Evolutionary conservation across 23 red algal genomes (phyloP).

Genomic region (Agarophyton chilense): DNA sequence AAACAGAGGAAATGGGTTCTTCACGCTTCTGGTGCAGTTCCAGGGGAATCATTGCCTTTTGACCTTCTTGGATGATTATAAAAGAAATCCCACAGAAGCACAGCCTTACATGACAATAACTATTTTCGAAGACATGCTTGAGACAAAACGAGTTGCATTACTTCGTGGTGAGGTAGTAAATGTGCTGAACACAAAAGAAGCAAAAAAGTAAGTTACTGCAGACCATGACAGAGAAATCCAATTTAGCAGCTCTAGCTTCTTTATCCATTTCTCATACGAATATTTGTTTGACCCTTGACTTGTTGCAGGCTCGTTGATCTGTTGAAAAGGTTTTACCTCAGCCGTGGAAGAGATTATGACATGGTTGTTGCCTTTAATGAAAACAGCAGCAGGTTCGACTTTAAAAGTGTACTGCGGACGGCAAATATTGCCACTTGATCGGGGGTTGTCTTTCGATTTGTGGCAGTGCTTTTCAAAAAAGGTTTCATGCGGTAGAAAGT

Average conservation of each 20-base stretch:
- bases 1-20: conserved; percentile 43
- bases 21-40: conserved; percentile 69
- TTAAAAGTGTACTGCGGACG: conserved; percentile 41
- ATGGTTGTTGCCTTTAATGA: conserved; percentile 74
- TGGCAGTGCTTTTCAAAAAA: no score
- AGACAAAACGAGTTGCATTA: conserved; percentile 64
- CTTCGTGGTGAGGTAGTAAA: conserved; percentile 68
- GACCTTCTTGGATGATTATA: conserved; percentile 78
- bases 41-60: conserved; percentile 63
- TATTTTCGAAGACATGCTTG: conserved; percentile 71
- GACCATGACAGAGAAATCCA: background rate
- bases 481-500: no score
- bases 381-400: conserved; percentile 46
- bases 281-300: background rate
- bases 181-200: conserved; percentile 50
- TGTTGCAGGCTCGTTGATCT: conserved; percentile 24
- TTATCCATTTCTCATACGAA: background rate
- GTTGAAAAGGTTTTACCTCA: conserved; percentile 68
- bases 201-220: conserved; percentile 35
- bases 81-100: conserved; percentile 27
- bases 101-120: conserved; percentile 77
- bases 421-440: conserved; percentile 25
- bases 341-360: conserved; percentile 54
- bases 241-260: background rate
- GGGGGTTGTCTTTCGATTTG: no score